phyloP scores from a whole-genome alignment of 148 eudicot species.

The Rhododendron ovatum region DNA sequence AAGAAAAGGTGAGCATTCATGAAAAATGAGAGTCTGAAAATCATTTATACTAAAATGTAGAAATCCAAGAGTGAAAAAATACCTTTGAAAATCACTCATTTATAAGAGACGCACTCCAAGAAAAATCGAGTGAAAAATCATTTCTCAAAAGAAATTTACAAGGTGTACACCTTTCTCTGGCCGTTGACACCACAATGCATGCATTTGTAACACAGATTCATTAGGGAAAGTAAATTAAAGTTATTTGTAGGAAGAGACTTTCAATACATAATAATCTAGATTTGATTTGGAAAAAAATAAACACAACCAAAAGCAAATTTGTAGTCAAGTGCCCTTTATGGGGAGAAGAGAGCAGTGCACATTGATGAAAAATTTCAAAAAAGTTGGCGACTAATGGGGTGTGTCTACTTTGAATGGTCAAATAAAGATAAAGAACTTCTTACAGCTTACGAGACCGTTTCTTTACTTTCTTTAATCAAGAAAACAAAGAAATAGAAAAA shows the following conservation, averaged over 20 bases:
- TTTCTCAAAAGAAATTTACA: neutral
- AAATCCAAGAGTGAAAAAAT: neutral
- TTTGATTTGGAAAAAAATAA: neutral
- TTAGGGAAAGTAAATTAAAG: neutral
- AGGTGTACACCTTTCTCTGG: neutral
- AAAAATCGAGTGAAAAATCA: neutral
- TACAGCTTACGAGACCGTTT: slow-evolving; percentile 2
- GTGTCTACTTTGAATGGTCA: neutral
- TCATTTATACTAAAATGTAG: neutral
- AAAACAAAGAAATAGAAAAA: neutral
- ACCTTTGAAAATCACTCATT: neutral
- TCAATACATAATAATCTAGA: neutral
- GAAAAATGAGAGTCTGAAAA: neutral
- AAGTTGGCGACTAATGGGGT: neutral
- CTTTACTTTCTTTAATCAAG: neutral
- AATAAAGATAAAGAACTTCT: slow-evolving; percentile 1
- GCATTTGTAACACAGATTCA: neutral
- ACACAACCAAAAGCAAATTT: neutral
- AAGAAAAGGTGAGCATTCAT: neutral
- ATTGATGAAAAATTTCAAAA: neutral
- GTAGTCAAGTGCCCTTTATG: neutral
- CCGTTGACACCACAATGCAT: neutral
- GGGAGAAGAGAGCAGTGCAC: slow-evolving; percentile 2
- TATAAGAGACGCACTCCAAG: no score
- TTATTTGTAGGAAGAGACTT: neutral